These are phyloP conservation scores for Thoreauomyces humboldtii DNA, from an alignment of 192 early-diverging fungal species.

Conservation along the genomic window DNA sequence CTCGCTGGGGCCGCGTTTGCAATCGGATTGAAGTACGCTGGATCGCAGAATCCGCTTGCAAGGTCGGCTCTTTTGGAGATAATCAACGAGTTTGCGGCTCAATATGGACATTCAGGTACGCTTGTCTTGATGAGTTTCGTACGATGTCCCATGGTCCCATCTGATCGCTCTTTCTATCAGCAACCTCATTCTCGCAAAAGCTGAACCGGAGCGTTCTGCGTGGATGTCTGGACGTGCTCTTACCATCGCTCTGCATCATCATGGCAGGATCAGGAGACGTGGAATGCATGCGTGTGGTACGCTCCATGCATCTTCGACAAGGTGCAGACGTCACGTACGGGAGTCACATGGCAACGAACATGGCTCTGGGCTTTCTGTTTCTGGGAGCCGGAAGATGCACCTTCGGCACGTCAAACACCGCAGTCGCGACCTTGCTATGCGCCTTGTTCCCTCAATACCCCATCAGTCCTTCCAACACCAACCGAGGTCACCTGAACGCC, in stretches of 20 bases:
- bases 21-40: conserved; percentile 70
- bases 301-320: conserved; percentile 48
- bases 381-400: conserved; percentile 64
- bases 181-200: conserved; percentile 53
- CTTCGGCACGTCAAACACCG: conserved; percentile 58
- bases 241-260: conserved; percentile 63
- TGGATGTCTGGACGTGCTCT: conserved; percentile 67
- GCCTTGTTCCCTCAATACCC: conserved; percentile 70
- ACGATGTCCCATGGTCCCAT: too few species aligned
- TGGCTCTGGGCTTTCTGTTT: conserved; percentile 79
- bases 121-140: neutral
- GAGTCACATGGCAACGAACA: conserved; percentile 65
- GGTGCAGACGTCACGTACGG: conserved; percentile 62
- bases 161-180: too few species aligned
- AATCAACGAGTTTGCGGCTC: conserved; percentile 37
- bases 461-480: conserved; percentile 45
- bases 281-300: conserved; percentile 57
- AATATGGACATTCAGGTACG: neutral
- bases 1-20: conserved; percentile 66
- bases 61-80: conserved; percentile 49
- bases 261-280: conserved; percentile 80
- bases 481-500: conserved; percentile 66
- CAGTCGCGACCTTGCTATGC: conserved; percentile 67
- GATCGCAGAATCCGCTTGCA: conserved; percentile 41
- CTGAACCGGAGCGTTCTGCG: conserved; percentile 63